Evolutionary conservation across 257 asterid genomes (phyloP).

Genomic region (Fraxinus cuspidata): DNA sequence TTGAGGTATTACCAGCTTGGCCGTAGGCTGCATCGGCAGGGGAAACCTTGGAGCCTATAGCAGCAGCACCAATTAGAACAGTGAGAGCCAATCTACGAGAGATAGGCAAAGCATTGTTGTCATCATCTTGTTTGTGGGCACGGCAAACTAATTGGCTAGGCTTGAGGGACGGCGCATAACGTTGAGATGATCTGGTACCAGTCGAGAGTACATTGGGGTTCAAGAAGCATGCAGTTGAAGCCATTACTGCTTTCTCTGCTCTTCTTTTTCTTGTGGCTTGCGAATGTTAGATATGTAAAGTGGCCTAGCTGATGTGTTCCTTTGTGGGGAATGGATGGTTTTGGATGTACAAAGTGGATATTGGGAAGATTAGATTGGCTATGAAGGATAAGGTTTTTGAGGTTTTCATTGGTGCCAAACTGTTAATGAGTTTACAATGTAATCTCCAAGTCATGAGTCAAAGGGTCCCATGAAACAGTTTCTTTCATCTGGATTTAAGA

Average conservation of each 20-base stretch:
- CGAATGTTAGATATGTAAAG: not conserved
- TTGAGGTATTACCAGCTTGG: conserved; percentile 43
- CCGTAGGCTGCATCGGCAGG: conserved; percentile 64
- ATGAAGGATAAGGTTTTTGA: conserved; percentile 43
- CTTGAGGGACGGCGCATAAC: conserved; percentile 25
- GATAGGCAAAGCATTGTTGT: not conserved
- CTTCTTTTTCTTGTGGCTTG: not conserved
- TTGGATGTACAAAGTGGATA: conserved; percentile 33
- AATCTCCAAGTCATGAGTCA: conserved; percentile 29
- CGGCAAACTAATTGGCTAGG: conserved; percentile 44
- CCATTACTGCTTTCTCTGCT: conserved; percentile 25
- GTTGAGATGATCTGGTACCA: conserved; percentile 30
- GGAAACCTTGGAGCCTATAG: conserved; percentile 47
- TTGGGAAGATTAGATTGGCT: conserved; percentile 36
- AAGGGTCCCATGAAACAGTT: not conserved
- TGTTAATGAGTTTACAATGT: conserved; percentile 10
- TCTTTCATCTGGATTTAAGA: not conserved
- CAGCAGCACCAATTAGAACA: conserved; percentile 49
- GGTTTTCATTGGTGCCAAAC: conserved; percentile 47
- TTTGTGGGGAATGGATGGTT: conserved; percentile 30
- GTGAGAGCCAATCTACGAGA: conserved; percentile 54
- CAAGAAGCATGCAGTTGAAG: conserved; percentile 50
- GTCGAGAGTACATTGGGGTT: conserved; percentile 44
- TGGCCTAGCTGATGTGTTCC: conserved; percentile 6
- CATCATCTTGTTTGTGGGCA: conserved; percentile 40